These are phyloP conservation scores for Geotrichum aggregatum DNA, from an alignment of 1,139 yeast genomes.

Conservation along the genomic window DNA sequence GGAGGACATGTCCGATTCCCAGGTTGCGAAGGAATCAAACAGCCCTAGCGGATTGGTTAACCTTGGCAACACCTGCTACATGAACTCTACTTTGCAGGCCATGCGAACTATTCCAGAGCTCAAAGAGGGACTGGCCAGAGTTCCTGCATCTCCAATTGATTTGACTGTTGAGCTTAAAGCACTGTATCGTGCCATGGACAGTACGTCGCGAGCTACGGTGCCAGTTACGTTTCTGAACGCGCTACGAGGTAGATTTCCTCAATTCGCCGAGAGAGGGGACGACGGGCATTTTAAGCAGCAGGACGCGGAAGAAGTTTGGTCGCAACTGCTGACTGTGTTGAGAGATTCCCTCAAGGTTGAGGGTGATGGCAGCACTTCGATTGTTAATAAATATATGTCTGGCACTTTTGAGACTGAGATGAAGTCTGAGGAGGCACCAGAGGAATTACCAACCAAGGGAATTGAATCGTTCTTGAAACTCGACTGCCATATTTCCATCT, in stretches of 20 bases:
- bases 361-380: conserved; percentile 25
- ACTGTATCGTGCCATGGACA: conserved; percentile 35
- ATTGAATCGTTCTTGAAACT: conserved; percentile 64
- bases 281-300: conserved; percentile 83
- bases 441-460: conserved; percentile 48
- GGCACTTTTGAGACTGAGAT: conserved; percentile 61
- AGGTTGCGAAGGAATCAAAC: conserved; percentile 34
- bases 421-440: conserved; percentile 55
- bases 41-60: conserved; percentile 80
- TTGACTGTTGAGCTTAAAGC: conserved; percentile 35
- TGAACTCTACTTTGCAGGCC: conserved; percentile 85
- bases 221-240: conserved; percentile 61
- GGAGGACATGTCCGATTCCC: conserved; percentile 61
- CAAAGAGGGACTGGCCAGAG: conserved; percentile 31
- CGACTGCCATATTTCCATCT: conserved; percentile 80
- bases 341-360: conserved; percentile 32
- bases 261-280: conserved; percentile 70
- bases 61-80: conserved; percentile 91
- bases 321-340: conserved; percentile 63
- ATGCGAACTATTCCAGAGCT: conserved; percentile 65
- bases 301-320: conserved; percentile 95
- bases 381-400: conserved; percentile 57
- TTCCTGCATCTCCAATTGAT: conserved; percentile 22
- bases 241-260: conserved; percentile 57
- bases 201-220: conserved; percentile 33